These are phyloP conservation scores for Plantago coronopus DNA, from an alignment of 305 asterid species.

Conservation along the genomic window DNA sequence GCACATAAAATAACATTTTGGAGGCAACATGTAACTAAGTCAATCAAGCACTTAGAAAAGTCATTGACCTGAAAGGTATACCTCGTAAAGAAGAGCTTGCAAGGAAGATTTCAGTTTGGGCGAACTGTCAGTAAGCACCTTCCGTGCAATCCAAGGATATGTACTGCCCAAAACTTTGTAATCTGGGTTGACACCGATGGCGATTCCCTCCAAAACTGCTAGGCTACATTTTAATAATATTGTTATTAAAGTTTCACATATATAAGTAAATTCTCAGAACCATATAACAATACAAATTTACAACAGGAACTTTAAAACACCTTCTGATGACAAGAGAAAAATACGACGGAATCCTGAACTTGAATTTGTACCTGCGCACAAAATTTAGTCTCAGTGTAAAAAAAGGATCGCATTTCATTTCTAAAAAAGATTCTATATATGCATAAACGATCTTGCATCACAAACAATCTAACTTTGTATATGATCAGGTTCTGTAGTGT, in stretches of 20 bases:
- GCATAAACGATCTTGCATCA: too few species aligned
- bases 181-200: slow-evolving; percentile 62
- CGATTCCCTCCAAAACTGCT: slow-evolving; percentile 96
- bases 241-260: slow-evolving; percentile 8
- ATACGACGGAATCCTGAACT: slow-evolving; percentile 86
- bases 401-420: not conserved
- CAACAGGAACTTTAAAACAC: slow-evolving; percentile 33
- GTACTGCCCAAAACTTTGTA: slow-evolving; percentile 98
- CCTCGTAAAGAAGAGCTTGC: slow-evolving; percentile 83
- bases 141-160: slow-evolving; percentile 98
- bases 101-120: slow-evolving; percentile 74
- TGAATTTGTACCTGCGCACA: slow-evolving; percentile 85
- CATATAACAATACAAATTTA: slow-evolving; percentile 2
- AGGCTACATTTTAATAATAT: slow-evolving; percentile 53
- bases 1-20: slow-evolving; percentile 18
- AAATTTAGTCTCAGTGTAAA: slow-evolving; percentile 16
- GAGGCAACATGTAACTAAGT: slow-evolving; percentile 8
- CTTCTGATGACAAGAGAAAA: slow-evolving; percentile 94
- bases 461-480: not conserved
- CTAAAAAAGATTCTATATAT: not conserved
- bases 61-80: slow-evolving; percentile 23
- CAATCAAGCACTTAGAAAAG: slow-evolving; percentile 11
- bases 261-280: slow-evolving; percentile 9
- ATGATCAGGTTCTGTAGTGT: not conserved
- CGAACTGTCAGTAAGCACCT: slow-evolving; percentile 86